phyloP scores from a whole-genome alignment of 1,284 basidiomycete species.

The Sanghuangporus sanghuang region DNA sequence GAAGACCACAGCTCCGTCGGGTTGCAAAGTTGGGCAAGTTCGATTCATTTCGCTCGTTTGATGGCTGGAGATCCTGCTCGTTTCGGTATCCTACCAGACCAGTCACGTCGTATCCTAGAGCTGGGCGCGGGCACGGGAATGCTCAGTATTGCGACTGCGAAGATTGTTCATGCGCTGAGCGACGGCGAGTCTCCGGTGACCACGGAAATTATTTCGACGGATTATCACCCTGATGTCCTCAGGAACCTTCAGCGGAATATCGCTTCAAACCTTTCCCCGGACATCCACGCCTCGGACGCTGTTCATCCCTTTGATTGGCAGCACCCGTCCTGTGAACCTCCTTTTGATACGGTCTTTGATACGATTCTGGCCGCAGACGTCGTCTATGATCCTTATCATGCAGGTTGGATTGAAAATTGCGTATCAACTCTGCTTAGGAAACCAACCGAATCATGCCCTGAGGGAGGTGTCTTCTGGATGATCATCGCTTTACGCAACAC shows the following conservation, averaged over 20 bases:
- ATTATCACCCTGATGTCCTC: conserved; percentile 76
- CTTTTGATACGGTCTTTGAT: conserved; percentile 43
- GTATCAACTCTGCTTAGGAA: conserved; percentile 44
- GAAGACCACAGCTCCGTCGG: conserved; percentile 81
- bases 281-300: conserved; percentile 25
- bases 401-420: conserved; percentile 58
- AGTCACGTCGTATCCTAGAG: conserved; percentile 58
- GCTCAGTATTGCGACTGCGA: conserved; percentile 66
- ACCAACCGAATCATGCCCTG: conserved; percentile 22
- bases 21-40: conserved; percentile 84
- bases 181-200: neutral
- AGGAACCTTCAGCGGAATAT: conserved; percentile 67
- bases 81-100: conserved; percentile 35
- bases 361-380: conserved; percentile 66
- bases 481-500: conserved; percentile 64
- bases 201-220: conserved; percentile 62
- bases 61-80: conserved; percentile 52
- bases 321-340: conserved; percentile 34
- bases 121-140: conserved; percentile 87
- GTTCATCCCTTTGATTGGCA: conserved; percentile 70
- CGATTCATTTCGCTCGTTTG: conserved; percentile 70
- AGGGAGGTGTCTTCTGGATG: conserved; percentile 59
- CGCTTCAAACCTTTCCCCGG: conserved; percentile 44
- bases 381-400: conserved; percentile 64
- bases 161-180: conserved; percentile 38